phyloP scores from a whole-genome alignment of 1,284 basidiomycete species.

The Vanrija humicola region DNA sequence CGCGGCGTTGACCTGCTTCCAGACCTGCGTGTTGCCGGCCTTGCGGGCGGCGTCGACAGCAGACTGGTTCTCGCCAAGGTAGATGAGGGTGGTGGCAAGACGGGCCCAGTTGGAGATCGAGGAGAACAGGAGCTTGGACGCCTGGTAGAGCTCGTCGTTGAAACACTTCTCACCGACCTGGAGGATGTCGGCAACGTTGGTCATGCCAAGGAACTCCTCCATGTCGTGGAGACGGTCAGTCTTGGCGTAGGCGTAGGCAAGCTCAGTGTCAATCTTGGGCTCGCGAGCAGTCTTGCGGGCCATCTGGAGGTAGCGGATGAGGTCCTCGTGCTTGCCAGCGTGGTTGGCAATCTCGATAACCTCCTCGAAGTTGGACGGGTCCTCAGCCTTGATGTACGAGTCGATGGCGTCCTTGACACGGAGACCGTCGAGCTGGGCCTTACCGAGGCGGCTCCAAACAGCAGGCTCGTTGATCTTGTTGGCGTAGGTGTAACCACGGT shows the following conservation, averaged over 20 bases:
- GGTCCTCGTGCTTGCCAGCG: slow-evolving; percentile 96
- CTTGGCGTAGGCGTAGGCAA: slow-evolving; percentile 95
- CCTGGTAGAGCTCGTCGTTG: slow-evolving; percentile 96
- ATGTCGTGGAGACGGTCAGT: slow-evolving; percentile 96
- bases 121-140: slow-evolving; percentile 89
- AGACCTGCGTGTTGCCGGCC: slow-evolving; percentile 99
- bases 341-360: slow-evolving; percentile 95
- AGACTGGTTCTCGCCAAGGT: slow-evolving; percentile 94
- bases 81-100: slow-evolving; percentile 95
- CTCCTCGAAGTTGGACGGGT: slow-evolving; percentile 91
- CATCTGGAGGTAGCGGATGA: slow-evolving; percentile 98
- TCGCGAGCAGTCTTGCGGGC: slow-evolving; percentile 96
- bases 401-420: slow-evolving; percentile 99
- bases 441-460: slow-evolving; percentile 95
- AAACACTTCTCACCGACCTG: slow-evolving; percentile 99
- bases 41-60: slow-evolving; percentile 98
- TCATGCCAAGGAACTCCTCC: slow-evolving; percentile 99
- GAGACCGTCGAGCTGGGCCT: slow-evolving; percentile 98
- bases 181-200: slow-evolving; percentile 94
- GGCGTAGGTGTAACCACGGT: slow-evolving; percentile 93
- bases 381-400: slow-evolving; percentile 98
- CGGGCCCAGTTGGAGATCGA: slow-evolving; percentile 99
- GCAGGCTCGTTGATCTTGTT: slow-evolving; percentile 95
- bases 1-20: slow-evolving; percentile 99
- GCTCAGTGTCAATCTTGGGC: slow-evolving; percentile 95